Conservation (phyloP, 176 grass and related monocot species). For the Cenchrus purpureus region DNA sequence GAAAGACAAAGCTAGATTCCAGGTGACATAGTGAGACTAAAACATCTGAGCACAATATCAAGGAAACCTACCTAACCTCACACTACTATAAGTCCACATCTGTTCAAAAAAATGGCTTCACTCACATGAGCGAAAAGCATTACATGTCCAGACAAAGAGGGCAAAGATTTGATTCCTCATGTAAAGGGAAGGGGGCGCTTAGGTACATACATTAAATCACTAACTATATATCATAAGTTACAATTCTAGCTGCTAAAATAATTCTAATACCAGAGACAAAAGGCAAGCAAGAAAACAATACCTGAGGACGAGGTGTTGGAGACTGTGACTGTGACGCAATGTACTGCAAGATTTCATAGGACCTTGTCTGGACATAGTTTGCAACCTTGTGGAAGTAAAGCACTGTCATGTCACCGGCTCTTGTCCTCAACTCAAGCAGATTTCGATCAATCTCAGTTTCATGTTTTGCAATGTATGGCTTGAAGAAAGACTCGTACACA, state of each 20-base stretch:
- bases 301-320: constrained; percentile 44
- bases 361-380: constrained; percentile 75
- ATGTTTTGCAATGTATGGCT: constrained; percentile 77
- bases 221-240: neutral
- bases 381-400: constrained; percentile 64
- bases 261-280: constrained; percentile 16
- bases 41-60: constrained; percentile 19
- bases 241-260: neutral
- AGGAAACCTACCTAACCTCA: neutral
- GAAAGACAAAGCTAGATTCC: neutral
- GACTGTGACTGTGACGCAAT: constrained; percentile 63
- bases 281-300: constrained; percentile 30
- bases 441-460: constrained; percentile 82
- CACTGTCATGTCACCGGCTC: constrained; percentile 54
- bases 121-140: neutral
- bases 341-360: constrained; percentile 82
- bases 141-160: neutral
- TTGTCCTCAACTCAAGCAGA: constrained; percentile 80
- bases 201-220: neutral
- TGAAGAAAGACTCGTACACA: constrained; percentile 83
- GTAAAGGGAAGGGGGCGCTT: neutral
- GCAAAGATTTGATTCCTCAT: neutral
- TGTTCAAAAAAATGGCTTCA: constrained; percentile 10
- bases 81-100: neutral
- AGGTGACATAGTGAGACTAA: constrained; percentile 29